These are phyloP conservation scores for Gentiana macrophylla DNA, from an alignment of 257 asterid species.

Conservation along the genomic window DNA sequence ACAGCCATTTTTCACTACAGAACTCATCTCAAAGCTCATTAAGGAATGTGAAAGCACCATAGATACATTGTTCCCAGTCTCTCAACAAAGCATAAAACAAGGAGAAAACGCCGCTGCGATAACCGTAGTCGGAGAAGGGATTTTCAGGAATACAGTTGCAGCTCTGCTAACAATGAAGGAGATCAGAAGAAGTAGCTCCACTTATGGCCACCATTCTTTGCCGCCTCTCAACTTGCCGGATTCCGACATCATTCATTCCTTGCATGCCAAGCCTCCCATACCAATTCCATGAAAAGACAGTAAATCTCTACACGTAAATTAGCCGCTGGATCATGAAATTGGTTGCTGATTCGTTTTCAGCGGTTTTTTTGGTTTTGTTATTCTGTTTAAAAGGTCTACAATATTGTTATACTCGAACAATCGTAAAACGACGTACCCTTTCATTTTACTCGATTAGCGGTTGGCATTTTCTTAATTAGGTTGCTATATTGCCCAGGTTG, in stretches of 20 bases:
- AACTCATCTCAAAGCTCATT: slow-evolving; percentile 66
- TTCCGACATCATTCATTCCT: slow-evolving; percentile 41
- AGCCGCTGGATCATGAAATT: too few species aligned
- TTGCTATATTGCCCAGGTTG: too few species aligned
- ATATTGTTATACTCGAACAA: too few species aligned
- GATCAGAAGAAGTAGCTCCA: slow-evolving; percentile 86
- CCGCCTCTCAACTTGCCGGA: slow-evolving; percentile 81
- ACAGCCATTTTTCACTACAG: slow-evolving; percentile 90
- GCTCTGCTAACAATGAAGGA: slow-evolving; percentile 82
- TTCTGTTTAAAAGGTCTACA: too few species aligned
- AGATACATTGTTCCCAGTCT: slow-evolving; percentile 50
- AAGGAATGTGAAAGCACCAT: slow-evolving; percentile 76
- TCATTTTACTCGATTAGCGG: too few species aligned
- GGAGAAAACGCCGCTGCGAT: slow-evolving; percentile 7
- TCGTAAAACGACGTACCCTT: too few species aligned
- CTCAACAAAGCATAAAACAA: slow-evolving; percentile 10
- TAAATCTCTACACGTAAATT: too few species aligned
- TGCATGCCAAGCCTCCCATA: slow-evolving; percentile 51
- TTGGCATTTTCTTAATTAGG: too few species aligned
- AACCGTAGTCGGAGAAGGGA: slow-evolving; percentile 52
- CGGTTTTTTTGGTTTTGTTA: too few species aligned
- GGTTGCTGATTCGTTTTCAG: too few species aligned
- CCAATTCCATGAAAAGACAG: slow-evolving; percentile 35
- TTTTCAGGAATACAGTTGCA: slow-evolving; percentile 74
- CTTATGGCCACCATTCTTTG: slow-evolving; percentile 70